Base-by-base conservation (phyloP, 768 basidiomycete species). In the Mycena sanguinolenta region DNA sequence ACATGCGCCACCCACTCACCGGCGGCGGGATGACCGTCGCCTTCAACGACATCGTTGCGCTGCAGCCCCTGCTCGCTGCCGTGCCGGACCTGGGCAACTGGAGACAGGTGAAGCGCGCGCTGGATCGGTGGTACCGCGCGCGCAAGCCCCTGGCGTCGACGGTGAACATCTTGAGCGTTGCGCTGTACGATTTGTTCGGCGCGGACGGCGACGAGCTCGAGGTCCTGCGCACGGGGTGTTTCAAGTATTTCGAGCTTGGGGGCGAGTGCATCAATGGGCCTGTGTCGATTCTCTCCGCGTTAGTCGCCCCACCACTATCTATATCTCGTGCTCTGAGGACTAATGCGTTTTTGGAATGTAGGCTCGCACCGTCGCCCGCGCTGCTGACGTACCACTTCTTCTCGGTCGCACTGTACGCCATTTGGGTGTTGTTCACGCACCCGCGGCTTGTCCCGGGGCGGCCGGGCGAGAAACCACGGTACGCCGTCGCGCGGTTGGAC, bases 21-120 rank as follows among this genome's bases (percentile, higher is more conserved):
- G 98, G 98, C 7, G 96, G 96, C 14, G 98, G 98, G 7, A 99
- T 99, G 98, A 97, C 96, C 0, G 97, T 98, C 44, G 96, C 96
- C 2, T 84, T 99, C 55, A 87, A 90, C 76, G 98, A 99, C 73
- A 92, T 93, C 6, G 92, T 95, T 17, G 73, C 94, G 36, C 85
- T 99, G 17, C 81, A 90, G 38, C 82, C 88, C 19, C 82, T 95
- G 67, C 83, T 98, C 0, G 82, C 81, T 1, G 73, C 84, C 28
- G 79, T 91, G 42, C 73, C 78, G 4, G 79, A 85, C 54, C 70
- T 85, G 49, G 75, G 78, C 12, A 82, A 91, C 73, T 91, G 90
- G 90, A 77, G 80, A 14, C 79, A 83, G 44, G 75, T 94, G 23
- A 82, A 85, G 32, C 78, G 76, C 12, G 76, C 88, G 19, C 82